Evolutionary conservation across 371 early-diverging fungal genomes (phyloP).

Genomic region (Haplosporangium sp.): DNA sequence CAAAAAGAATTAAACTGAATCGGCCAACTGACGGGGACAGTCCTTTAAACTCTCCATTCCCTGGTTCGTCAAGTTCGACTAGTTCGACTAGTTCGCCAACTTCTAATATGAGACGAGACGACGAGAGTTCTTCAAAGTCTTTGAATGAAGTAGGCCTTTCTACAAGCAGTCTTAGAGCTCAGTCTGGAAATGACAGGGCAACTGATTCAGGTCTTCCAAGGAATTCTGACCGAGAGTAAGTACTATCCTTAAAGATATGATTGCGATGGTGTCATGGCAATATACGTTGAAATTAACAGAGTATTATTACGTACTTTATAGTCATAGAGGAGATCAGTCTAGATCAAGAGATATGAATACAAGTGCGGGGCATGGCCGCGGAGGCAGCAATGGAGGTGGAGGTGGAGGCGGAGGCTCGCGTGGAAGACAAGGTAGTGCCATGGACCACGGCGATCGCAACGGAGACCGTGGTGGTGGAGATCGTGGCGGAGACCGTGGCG

Average conservation of each 20-base stretch:
- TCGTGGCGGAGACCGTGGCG: neutral
- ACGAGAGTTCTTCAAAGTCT: conserved; percentile 3
- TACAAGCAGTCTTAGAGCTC: conserved; percentile 25
- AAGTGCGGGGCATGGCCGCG: conserved; percentile 4
- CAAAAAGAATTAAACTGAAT: conserved; percentile 47
- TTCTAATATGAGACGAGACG: conserved; percentile 13
- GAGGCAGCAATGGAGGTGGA: conserved; percentile 3
- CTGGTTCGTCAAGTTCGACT: neutral
- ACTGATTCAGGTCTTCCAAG: conserved; percentile 9
- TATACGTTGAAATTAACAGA: no score
- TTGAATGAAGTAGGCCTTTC: conserved; percentile 11
- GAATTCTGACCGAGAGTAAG: conserved; percentile 26
- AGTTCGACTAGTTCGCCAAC: conserved; percentile 9
- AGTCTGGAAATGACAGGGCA: conserved; percentile 3
- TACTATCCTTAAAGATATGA: neutral
- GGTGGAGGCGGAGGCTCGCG: conserved; percentile 9
- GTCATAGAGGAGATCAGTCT: conserved; percentile 23
- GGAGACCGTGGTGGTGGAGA: conserved; percentile 1
- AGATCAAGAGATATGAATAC: conserved; percentile 19
- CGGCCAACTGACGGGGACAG: conserved; percentile 30
- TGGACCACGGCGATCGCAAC: neutral
- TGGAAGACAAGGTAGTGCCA: neutral
- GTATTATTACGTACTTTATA: neutral
- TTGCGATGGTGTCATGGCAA: neutral
- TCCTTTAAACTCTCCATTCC: conserved; percentile 15